phyloP scores from a whole-genome alignment of 371 early-diverging fungal genomes.

The Rhizopus microsporus region DNA sequence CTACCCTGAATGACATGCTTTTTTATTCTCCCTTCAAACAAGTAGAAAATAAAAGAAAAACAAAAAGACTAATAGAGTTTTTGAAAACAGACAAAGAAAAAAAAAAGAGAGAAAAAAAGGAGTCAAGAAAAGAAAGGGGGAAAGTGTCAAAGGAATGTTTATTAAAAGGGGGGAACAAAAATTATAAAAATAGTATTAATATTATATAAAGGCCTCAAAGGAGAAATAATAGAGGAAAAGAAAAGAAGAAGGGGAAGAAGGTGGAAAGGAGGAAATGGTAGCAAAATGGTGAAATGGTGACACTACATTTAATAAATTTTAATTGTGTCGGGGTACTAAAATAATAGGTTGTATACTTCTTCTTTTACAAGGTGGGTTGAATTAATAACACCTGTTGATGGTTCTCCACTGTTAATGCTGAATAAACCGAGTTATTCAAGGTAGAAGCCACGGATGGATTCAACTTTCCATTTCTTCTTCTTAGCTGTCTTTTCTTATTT shows the following conservation, averaged over 20 bases:
- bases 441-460: conserved; percentile 15
- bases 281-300: background rate
- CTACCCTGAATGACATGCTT: conserved; percentile 23
- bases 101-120: conserved; percentile 3
- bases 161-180: no score
- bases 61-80: background rate
- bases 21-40: background rate
- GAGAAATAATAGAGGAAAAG: no score
- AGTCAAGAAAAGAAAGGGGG: background rate
- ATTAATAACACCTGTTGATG: background rate
- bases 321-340: no score
- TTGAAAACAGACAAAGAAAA: conserved; percentile 4
- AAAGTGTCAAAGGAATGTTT: background rate
- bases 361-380: no score
- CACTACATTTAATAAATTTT: no score
- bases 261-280: conserved; percentile 2
- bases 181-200: no score
- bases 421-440: conserved; percentile 16
- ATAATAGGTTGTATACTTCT: no score
- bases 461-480: conserved; percentile 17
- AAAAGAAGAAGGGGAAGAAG: background rate
- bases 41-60: background rate
- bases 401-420: conserved; percentile 16
- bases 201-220: no score
- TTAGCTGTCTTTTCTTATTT: conserved; percentile 18